Conservation (phyloP, 257 asterid genomes). For the Hygrophila difformis region DNA sequence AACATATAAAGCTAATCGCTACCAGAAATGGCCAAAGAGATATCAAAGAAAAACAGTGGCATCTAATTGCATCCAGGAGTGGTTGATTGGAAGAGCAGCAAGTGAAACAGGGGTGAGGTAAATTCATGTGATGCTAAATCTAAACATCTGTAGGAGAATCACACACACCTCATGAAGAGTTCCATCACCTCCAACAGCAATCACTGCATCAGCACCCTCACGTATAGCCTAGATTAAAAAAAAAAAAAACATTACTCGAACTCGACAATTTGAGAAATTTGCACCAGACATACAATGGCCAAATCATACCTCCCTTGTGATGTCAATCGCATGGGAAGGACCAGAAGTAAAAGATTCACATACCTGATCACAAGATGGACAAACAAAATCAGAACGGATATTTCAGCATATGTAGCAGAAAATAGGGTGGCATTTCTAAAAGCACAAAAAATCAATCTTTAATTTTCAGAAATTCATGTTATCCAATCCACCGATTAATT, state of each 20-base stretch:
- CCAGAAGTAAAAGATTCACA: constrained; percentile 68
- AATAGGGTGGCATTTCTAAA: too few relatives aligned
- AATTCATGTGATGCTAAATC: neutral
- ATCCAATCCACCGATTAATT: too few relatives aligned
- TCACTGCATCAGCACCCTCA: constrained; percentile 68
- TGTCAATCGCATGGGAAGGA: constrained; percentile 59
- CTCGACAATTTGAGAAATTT: neutral
- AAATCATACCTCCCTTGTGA: constrained; percentile 54
- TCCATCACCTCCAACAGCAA: constrained; percentile 82
- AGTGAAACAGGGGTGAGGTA: neutral
- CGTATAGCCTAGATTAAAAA: constrained; percentile 55
- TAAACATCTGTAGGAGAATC: neutral
- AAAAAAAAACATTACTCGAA: constrained; percentile 9
- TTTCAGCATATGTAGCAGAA: neutral
- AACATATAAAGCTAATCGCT: too few relatives aligned
- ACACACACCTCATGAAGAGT: constrained; percentile 62
- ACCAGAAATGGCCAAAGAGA: too few relatives aligned
- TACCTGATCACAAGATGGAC: constrained; percentile 30
- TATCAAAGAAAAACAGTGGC: neutral
- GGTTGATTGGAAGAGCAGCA: neutral
- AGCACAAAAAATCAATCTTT: neutral
- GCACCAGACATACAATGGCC: constrained; percentile 4
- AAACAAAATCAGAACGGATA: neutral
- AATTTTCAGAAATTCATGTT: too few relatives aligned
- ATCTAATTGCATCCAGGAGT: neutral